A percentile compares a stretch with the other conserved stretches of the same genome.
phyloP scores from a whole-genome alignment of 2,329 filamentous ascomycete species.

The Claviceps paspali region DNA sequence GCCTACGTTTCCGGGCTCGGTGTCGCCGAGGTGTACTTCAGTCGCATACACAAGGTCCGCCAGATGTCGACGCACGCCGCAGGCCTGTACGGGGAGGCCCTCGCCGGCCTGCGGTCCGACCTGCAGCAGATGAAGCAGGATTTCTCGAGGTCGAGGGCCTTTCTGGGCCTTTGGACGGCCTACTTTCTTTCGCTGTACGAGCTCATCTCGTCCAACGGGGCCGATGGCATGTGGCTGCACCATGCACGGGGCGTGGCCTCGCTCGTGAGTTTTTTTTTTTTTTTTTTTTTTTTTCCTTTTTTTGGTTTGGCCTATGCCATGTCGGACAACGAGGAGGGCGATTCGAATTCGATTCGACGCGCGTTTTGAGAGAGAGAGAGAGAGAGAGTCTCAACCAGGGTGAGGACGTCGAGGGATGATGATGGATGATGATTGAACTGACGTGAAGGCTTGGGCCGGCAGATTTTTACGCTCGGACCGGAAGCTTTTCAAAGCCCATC shows the following conservation, averaged over 20 bases:
- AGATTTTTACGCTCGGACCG: slow-evolving; percentile 5
- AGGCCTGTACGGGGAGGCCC: slow-evolving; percentile 4
- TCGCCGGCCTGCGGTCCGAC: slow-evolving; percentile 2
- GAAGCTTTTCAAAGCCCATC: slow-evolving; percentile 3
- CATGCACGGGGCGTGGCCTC: slow-evolving; percentile 3
- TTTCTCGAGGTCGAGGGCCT: slow-evolving; percentile 2
- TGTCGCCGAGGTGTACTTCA: slow-evolving; percentile 7
- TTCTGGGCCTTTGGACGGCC: slow-evolving; percentile 6
- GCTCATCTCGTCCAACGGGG: slow-evolving; percentile 4
- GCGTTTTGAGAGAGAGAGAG: no score
- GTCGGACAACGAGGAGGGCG: no score
- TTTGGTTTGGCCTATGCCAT: no score
- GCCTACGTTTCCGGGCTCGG: slow-evolving; percentile 6
- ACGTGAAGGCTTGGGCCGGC: no score
- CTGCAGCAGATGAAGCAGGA: slow-evolving; percentile 3
- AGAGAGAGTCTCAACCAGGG: no score
- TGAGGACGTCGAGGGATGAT: no score
- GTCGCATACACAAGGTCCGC: slow-evolving; percentile 5
- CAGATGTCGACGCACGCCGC: slow-evolving; percentile 4
- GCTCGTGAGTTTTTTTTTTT: slow-evolving; percentile 1
- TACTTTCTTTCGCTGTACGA: slow-evolving; percentile 7
- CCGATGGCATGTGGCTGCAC: slow-evolving; percentile 3
- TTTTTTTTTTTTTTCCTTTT: no score
- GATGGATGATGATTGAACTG: no score
- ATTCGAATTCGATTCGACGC: no score